These are phyloP conservation scores for Penicillium sp. DNA, from an alignment of 2,329 filamentous ascomycete genomes.

Conservation along the genomic window DNA sequence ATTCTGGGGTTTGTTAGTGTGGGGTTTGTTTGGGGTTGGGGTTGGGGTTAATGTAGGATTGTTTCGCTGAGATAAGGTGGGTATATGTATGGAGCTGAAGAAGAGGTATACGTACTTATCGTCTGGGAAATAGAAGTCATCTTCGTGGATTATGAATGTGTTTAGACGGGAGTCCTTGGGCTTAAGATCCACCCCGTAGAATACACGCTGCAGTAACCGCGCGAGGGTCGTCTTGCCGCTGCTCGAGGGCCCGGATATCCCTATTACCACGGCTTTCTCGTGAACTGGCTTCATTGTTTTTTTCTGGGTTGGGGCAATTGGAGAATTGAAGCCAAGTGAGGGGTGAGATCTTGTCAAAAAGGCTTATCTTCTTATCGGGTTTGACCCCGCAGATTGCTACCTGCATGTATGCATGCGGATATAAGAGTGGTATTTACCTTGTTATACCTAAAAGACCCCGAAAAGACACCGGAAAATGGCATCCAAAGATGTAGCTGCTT, in stretches of 20 bases:
- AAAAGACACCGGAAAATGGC: no score
- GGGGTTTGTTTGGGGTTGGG: background rate
- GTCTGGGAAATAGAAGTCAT: constrained; percentile 89
- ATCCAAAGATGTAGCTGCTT: no score
- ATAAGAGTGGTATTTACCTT: no score
- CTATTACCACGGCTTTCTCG: constrained; percentile 54
- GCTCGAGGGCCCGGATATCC: constrained; percentile 80
- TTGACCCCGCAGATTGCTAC: no score
- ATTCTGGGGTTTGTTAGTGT: constrained; percentile 26
- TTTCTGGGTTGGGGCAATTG: background rate
- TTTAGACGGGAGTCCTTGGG: constrained; percentile 9
- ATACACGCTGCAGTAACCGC: constrained; percentile 71
- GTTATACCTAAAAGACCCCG: no score
- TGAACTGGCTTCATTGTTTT: constrained; percentile 2
- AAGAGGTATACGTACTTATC: constrained; percentile 52
- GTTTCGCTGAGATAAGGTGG: background rate
- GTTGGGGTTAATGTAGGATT: background rate
- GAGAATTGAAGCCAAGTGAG: background rate
- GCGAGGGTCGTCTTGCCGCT: constrained; percentile 93
- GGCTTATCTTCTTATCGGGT: background rate
- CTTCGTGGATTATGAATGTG: constrained; percentile 76
- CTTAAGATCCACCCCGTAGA: constrained; percentile 42
- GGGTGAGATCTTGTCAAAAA: background rate
- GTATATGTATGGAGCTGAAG: no score
- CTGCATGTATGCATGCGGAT: no score